Base-by-base conservation (phyloP, 139 green algal species). In the Chlorella sp. region DNA sequence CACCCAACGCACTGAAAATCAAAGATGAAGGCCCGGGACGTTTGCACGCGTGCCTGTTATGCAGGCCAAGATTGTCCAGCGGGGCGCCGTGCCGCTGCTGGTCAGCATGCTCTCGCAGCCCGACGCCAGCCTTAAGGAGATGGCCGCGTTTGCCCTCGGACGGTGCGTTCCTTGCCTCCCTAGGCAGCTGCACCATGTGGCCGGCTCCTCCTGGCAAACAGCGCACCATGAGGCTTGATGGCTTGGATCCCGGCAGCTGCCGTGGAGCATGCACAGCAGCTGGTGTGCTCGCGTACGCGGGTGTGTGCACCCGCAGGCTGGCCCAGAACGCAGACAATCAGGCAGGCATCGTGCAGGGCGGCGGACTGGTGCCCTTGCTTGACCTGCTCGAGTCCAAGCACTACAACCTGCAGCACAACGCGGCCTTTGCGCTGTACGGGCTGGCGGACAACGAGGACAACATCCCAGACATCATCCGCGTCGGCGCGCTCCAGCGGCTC, bases 391-490 rank as follows among this genome's bases (percentile, higher is more conserved):
- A 93, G 67, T 95, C 85, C 1, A 83, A 86, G 50, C 87, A 94
- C 59, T 83, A 82, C 75, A 95, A 92, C 77, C 77, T 97, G 74
- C 80, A 85, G 72, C 80, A 85, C 69, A 85, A 85, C 35, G 75
- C 80, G 0, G 80, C 80, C 0, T 85, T 85, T 75, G 80, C 89
- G 31, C 83, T 94, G 78, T 72, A 99, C 80, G 95, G 95, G 0
- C 83, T 99, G 33, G 89, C 91, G 27, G 95, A 99, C 77, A 98
- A 97, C 76, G 89, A 96, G 73, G 95, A 99, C 87, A 98, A 98
- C 81, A 87, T 99, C 20, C 76, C 92, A 5, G 89, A 94, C 70
- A 93, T 99, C 69, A 89, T 99, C 33, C 68, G 79, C 26, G 85
- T 93, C 29, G 86, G 84, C 5, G 80, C 74, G 14, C 74, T 88